phyloP scores from a whole-genome alignment of 441 rosid genomes.

The Adansonia rubrostipa region DNA sequence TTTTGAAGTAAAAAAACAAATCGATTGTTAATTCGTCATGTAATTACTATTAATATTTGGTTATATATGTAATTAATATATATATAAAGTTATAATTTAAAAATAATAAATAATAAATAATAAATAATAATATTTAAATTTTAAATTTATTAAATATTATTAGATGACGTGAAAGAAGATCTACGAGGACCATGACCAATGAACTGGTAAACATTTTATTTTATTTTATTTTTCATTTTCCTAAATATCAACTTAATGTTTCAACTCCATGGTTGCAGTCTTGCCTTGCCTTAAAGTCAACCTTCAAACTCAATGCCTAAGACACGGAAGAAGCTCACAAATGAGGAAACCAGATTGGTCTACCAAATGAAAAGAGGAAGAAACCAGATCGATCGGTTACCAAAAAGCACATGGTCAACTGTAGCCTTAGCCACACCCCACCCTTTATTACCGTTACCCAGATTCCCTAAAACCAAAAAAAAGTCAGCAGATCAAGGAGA shows the following conservation, averaged over 20 bases:
- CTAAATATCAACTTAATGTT: background rate
- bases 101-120: too few species aligned
- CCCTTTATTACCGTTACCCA: conserved; percentile 47
- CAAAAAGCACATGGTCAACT: background rate
- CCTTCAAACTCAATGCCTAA: background rate
- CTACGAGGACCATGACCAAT: too few species aligned
- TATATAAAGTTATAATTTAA: too few species aligned
- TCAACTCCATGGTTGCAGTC: background rate
- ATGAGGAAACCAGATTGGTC: too few species aligned
- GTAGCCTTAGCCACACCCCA: conserved; percentile 25
- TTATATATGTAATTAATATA: too few species aligned
- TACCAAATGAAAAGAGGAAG: too few species aligned
- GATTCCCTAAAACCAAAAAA: conserved; percentile 25
- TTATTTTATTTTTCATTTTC: background rate
- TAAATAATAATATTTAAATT: background rate
- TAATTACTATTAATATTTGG: too few species aligned
- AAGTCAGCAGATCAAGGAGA: conserved; percentile 31
- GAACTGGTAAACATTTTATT: background rate
- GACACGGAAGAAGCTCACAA: too few species aligned
- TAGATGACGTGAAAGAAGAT: too few species aligned
- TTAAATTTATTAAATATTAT: background rate
- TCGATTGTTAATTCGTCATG: too few species aligned
- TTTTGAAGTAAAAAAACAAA: too few species aligned
- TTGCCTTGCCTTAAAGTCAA: background rate
- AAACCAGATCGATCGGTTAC: conserved; percentile 6